Conservation (phyloP, 1,284 basidiomycete species). For the Cutaneotrichosporon cyanovorans region DNA sequence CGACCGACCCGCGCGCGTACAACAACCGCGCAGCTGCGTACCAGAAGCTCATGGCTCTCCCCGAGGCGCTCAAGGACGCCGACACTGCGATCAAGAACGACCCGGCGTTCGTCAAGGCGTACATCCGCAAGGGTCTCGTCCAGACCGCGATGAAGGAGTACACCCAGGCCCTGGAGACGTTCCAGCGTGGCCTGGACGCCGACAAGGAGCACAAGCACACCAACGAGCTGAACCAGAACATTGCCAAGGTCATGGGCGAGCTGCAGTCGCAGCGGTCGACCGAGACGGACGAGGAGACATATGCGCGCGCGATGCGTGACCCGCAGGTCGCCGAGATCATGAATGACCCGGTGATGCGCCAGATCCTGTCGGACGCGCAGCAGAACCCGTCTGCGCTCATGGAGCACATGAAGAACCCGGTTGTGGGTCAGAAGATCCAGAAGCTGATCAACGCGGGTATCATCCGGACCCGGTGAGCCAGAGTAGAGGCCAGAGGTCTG, state of each 20-base stretch:
- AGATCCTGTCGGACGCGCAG: slow-evolving; percentile 92
- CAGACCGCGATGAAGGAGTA: slow-evolving; percentile 87
- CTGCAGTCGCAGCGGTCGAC: slow-evolving; percentile 70
- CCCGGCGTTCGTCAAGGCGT: slow-evolving; percentile 84
- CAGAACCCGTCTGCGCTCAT: slow-evolving; percentile 78
- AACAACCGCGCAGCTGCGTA: slow-evolving; percentile 97
- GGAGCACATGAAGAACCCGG: slow-evolving; percentile 95
- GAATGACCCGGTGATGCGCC: slow-evolving; percentile 63
- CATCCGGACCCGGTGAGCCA: slow-evolving; percentile 50
- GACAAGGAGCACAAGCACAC: slow-evolving; percentile 72
- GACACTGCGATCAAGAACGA: slow-evolving; percentile 91
- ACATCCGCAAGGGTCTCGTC: slow-evolving; percentile 88
- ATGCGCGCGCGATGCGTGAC: slow-evolving; percentile 91
- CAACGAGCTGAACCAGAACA: slow-evolving; percentile 69
- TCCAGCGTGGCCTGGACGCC: slow-evolving; percentile 63
- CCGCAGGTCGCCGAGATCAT: slow-evolving; percentile 76
- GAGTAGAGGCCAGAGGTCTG: slow-evolving; percentile 4
- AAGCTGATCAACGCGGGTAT: slow-evolving; percentile 92
- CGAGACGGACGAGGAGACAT: slow-evolving; percentile 88
- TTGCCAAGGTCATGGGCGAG: slow-evolving; percentile 72
- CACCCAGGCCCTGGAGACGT: slow-evolving; percentile 72
- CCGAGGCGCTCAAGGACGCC: slow-evolving; percentile 93
- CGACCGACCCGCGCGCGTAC: slow-evolving; percentile 81
- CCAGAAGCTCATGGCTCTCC: slow-evolving; percentile 86
- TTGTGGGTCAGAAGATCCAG: slow-evolving; percentile 49